Base-by-base conservation (phyloP, 1,284 basidiomycete species). In the Ganoderma sinense region DNA sequence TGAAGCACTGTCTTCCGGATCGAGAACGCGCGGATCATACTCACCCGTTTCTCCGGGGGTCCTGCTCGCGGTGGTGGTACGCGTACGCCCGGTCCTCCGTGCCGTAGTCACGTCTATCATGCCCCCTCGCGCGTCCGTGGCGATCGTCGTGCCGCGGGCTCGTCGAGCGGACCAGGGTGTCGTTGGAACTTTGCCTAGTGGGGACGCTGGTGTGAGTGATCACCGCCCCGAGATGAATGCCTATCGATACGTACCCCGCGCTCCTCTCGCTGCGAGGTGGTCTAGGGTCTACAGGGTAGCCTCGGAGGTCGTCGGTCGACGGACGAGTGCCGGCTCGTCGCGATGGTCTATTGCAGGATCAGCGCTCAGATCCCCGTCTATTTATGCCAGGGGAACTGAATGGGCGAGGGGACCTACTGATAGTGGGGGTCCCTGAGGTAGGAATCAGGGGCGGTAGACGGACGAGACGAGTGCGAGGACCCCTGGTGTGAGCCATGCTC, bases 381-480 rank as follows among this genome's bases (percentile, higher is more conserved):
- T 14, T 51, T 33, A n/a, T 33, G 23, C n/a, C 26, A n/a, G 7
- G 20, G 23, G 23, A n/a, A n/a, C n/a, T n/a, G n/a, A 16, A 2
- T 43, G 23, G 2, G 53, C 23, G n/a, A 65, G 59, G 31, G 13
- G 41, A 63, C 72, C 55, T 66, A 73, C 72, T 71, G 70, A 60
- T 73, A 71, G 41, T 73, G 68, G n/a, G 72, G 70, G 51, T 73
- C 72, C 33, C 69, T 51, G n/a, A 67, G 40, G 66, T 73, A 73
- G 2, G 72, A 73, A 40, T 69, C 70, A 3, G 64, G 62, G 39
- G 41, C 31, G 7, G 43, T 43, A 45, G 59, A 58, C 18, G 23
- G 41, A 5, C 60, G 65, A 16, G 70, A 65, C 6, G 68, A 68
- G 36, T 67, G 67, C 11, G 68, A 64, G 41, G 67, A 65, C 18